Conservation (phyloP, 2,329 filamentous ascomycete species). For the Pseudonectria foliicola region DNA sequence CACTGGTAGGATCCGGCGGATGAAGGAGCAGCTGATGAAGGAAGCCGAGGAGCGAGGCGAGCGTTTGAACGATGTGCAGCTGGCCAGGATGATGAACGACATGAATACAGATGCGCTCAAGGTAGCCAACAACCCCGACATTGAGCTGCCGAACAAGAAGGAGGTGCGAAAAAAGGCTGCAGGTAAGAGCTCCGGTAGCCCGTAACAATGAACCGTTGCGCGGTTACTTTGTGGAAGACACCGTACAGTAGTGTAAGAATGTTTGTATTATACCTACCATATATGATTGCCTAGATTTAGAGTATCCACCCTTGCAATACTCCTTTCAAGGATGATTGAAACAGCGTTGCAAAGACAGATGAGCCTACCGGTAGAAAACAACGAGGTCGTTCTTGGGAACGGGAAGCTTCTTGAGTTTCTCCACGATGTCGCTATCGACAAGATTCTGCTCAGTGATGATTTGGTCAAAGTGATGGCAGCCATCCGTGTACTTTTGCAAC, state of each 20-base stretch:
- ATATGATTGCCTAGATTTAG: constrained; percentile 21
- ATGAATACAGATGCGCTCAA: constrained; percentile 17
- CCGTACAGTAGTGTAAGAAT: constrained; percentile 24
- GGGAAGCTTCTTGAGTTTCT: constrained; percentile 53
- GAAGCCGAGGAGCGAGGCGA: constrained; percentile 27
- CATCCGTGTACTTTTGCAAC: constrained; percentile 64
- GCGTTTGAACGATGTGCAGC: constrained; percentile 20
- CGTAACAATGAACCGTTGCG: constrained; percentile 1
- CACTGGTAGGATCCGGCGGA: constrained; percentile 40
- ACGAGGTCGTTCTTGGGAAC: constrained; percentile 46
- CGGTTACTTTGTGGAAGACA: constrained; percentile 13
- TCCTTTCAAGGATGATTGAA: not conserved
- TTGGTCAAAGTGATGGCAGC: constrained; percentile 71
- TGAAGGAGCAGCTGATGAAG: constrained; percentile 32
- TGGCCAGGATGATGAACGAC: constrained; percentile 15
- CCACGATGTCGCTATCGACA: constrained; percentile 63
- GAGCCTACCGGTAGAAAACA: constrained; percentile 42
- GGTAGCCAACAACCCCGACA: constrained; percentile 34
- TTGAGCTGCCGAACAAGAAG: constrained; percentile 32
- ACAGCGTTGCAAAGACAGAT: not conserved
- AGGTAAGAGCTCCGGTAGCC: constrained; percentile 5
- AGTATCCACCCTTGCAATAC: constrained; percentile 12
- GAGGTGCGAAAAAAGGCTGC: constrained; percentile 23
- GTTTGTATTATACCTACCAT: constrained; percentile 6
- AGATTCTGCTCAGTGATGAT: constrained; percentile 71